Evolutionary conservation across 345 rosid species (phyloP).

Genomic region (Sisymbrium altissimum): DNA sequence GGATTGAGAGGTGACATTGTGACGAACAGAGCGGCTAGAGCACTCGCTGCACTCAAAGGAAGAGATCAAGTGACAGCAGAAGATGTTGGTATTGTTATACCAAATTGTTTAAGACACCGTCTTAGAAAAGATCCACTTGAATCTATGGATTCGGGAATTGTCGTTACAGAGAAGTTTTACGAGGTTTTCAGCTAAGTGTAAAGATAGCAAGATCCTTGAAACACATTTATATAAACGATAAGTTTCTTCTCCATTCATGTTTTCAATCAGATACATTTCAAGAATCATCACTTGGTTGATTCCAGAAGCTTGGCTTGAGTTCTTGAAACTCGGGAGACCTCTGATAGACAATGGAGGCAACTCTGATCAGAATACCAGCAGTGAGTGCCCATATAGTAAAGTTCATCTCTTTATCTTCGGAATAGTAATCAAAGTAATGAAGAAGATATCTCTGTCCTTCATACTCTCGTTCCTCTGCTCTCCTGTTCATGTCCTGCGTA

Average conservation of each 20-base stretch:
- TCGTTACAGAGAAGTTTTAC: slow-evolving; percentile 77
- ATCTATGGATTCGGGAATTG: slow-evolving; percentile 87
- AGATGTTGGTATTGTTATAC: slow-evolving; percentile 88
- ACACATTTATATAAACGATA: neutral
- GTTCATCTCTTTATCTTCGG: slow-evolving; percentile 21
- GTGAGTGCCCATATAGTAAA: slow-evolving; percentile 68
- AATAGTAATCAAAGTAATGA: slow-evolving; percentile 50
- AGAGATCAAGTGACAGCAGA: slow-evolving; percentile 74
- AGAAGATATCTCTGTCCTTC: slow-evolving; percentile 49
- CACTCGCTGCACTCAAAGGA: slow-evolving; percentile 78
- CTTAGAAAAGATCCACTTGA: slow-evolving; percentile 94
- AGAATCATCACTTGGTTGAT: slow-evolving; percentile 8
- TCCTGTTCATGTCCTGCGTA: slow-evolving; percentile 50
- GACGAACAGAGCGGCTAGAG: slow-evolving; percentile 88
- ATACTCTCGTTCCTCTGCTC: slow-evolving; percentile 50
- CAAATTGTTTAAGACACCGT: slow-evolving; percentile 88
- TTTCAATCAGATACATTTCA: neutral
- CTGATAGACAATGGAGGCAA: slow-evolving; percentile 52
- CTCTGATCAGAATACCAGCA: slow-evolving; percentile 57
- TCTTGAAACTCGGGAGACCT: slow-evolving; percentile 53
- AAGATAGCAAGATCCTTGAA: slow-evolving; percentile 18
- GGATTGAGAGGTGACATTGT: slow-evolving; percentile 94
- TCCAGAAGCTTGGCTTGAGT: slow-evolving; percentile 53
- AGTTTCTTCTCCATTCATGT: neutral
- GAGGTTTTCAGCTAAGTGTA: slow-evolving; percentile 61